A percentile compares a stretch with the other conserved stretches of the same genome.
These are phyloP conservation scores for Aspergillus vadensis DNA, from an alignment of 2,329 filamentous ascomycete genomes.

Conservation along the genomic window DNA sequence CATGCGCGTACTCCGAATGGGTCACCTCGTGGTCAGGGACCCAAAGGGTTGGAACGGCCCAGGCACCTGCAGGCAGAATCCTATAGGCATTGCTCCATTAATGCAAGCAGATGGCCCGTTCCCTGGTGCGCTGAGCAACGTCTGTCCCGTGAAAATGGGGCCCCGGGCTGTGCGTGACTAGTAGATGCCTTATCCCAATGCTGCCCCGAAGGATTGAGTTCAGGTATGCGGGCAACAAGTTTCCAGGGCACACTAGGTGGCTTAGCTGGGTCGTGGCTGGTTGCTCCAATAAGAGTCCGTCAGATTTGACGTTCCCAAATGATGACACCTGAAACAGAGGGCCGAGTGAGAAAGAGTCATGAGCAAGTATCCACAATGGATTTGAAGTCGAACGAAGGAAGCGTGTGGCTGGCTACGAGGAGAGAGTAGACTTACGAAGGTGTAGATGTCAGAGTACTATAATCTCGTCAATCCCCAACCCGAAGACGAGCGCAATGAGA, in stretches of 20 bases:
- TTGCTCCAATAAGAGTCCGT: background rate
- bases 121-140: background rate
- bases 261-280: conserved; percentile 1
- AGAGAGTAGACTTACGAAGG: background rate
- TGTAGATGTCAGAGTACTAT: background rate
- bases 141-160: background rate
- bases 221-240: background rate
- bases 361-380: background rate
- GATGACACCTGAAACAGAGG: background rate
- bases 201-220: conserved; percentile 1
- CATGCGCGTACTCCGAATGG: background rate
- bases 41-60: background rate
- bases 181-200: background rate
- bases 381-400: background rate
- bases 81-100: background rate
- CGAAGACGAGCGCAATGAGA: background rate
- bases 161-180: background rate
- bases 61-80: background rate
- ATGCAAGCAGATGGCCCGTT: background rate
- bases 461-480: background rate
- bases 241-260: background rate
- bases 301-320: background rate
- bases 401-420: background rate
- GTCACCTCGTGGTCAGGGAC: background rate
- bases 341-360: background rate